These are phyloP conservation scores for Ogataea trehaloabstinens DNA, from an alignment of 805 yeast species.

Conservation along the genomic window DNA sequence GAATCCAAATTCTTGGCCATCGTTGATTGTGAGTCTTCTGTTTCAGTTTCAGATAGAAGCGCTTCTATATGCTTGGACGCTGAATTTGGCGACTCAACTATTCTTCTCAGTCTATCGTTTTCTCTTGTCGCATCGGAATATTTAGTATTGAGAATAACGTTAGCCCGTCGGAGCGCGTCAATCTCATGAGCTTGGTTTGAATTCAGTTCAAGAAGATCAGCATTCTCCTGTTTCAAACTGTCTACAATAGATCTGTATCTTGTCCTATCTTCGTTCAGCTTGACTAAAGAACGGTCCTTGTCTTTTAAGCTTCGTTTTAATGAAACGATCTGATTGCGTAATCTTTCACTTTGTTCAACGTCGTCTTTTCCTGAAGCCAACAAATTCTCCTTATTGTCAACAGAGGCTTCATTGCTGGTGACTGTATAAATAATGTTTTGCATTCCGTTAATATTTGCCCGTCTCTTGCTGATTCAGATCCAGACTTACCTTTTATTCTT, in stretches of 20 bases:
- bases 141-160: neutral
- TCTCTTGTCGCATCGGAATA: neutral
- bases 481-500: slow-evolving; percentile 3
- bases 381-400: slow-evolving; percentile 1
- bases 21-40: slow-evolving; percentile 10
- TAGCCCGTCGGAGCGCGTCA: slow-evolving; percentile 6
- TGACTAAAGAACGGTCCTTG: neutral
- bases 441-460: neutral
- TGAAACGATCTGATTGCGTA: neutral
- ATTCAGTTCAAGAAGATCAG: slow-evolving; percentile 1
- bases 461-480: neutral
- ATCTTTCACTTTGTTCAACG: neutral
- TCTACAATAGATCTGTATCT: slow-evolving; percentile 4
- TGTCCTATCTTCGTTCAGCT: slow-evolving; percentile 1
- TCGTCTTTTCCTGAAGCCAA: neutral
- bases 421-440: too few relatives aligned
- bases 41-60: slow-evolving; percentile 15
- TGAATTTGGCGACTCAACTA: neutral
- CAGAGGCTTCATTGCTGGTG: too few relatives aligned
- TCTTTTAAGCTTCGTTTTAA: neutral
- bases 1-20: neutral
- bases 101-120: neutral
- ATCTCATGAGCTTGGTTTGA: slow-evolving; percentile 3
- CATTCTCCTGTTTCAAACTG: slow-evolving; percentile 5
- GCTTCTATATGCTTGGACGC: neutral